Base-by-base conservation (phyloP, 495 filamentous ascomycete species). In the Collariella sp. region DNA sequence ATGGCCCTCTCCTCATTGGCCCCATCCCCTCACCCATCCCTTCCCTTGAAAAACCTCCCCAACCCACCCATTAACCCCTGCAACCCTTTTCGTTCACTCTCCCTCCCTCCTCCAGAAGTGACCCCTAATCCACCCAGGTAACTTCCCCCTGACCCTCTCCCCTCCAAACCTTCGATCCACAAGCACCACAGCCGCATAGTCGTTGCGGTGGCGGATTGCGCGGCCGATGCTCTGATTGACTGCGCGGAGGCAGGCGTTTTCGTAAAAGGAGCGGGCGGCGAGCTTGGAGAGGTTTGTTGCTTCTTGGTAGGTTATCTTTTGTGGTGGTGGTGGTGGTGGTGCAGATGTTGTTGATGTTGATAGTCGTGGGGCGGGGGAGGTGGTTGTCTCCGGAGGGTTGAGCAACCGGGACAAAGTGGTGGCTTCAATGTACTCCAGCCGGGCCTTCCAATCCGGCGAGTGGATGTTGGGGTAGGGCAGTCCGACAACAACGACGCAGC, bases 201-300 rank as follows among this genome's bases (percentile, higher is more conserved):
- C 93, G 35, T 79, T 78, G 13, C 77, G 79, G 69, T 98, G 93
- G 34, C 93, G 75, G 57, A 98, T 96, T 1, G 91, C 93, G 55
- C 93, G 76, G 3, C 93, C 93, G 58, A 98, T 88, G 62, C 87
- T 89, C 73, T 98, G 93, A 67, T 98, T 98, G 38, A 98, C 94
- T 13, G 91, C 89, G 39, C 93, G 77, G 89, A 98, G 95, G 69
- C 89, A 95, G 2, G 88, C 82, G 63, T 97, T 97, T 68, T 96
- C 91, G 65, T 95, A 95, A 65, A 91, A 95, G 35, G 91, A 88
- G 33, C 84, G 73, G 2, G 82, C 82, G 1, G 83, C 86, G 47
- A 82, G 82, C 62, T 84, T 90, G 20, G 80, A 80, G 62, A 35
- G 44, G 4, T 64, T 64, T 7, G 46, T 2, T 0, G 63, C 66